These are phyloP conservation scores for Penicillium antarcticum DNA, from an alignment of 495 filamentous ascomycete genomes.

Conservation along the genomic window DNA sequence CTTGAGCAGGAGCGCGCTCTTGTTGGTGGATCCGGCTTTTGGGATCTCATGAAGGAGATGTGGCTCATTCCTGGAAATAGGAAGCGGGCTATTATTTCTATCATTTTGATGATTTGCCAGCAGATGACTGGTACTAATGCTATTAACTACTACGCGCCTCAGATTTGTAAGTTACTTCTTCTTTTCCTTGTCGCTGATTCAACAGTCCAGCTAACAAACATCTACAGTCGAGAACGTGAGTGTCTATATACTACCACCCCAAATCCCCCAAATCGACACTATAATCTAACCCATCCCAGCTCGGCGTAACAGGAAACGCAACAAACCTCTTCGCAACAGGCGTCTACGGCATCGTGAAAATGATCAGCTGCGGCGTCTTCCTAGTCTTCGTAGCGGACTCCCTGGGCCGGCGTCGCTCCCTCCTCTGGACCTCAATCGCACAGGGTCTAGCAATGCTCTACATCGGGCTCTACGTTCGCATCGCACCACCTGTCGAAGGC, in stretches of 20 bases:
- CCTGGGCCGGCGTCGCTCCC: conserved; percentile 64
- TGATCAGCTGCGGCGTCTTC: conserved; percentile 57
- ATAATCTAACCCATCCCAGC: conserved; percentile 7
- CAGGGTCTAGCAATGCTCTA: conserved; percentile 74
- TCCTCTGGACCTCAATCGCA: conserved; percentile 71
- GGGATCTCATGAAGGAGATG: conserved; percentile 68
- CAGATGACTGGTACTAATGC: conserved; percentile 67
- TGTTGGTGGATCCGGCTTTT: conserved; percentile 58
- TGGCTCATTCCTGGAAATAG: conserved; percentile 64
- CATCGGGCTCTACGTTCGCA: conserved; percentile 74
- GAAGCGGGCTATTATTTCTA: conserved; percentile 53
- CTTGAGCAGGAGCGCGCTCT: conserved; percentile 66
- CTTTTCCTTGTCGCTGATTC: background rate
- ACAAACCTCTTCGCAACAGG: conserved; percentile 52
- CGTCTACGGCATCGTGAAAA: conserved; percentile 54
- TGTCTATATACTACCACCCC: no score
- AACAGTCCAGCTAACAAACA: background rate
- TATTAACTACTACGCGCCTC: conserved; percentile 70
- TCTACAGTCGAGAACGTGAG: conserved; percentile 24
- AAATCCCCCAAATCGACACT: no score
- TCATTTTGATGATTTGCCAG: conserved; percentile 68
- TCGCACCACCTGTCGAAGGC: conserved; percentile 57
- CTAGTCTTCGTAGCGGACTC: conserved; percentile 69
- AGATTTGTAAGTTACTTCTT: conserved; percentile 56
- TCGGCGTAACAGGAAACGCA: conserved; percentile 45